phyloP scores from a whole-genome alignment of 352 stramenopile genomes.

The Pythium plurisporium region DNA sequence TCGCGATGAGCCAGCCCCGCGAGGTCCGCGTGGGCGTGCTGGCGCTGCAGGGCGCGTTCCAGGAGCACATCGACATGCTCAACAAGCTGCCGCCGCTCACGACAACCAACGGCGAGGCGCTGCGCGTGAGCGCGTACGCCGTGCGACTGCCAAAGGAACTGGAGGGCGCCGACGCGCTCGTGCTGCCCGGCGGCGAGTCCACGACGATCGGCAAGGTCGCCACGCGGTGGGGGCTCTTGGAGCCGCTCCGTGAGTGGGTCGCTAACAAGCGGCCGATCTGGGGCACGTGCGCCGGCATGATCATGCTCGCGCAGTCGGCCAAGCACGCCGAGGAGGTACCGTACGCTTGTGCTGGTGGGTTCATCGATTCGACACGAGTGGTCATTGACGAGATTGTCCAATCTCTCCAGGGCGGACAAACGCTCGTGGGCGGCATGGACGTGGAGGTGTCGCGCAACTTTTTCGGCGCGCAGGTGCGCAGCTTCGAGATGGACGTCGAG shows the following conservation, averaged over 20 bases:
- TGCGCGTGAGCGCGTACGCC: slow-evolving; percentile 55
- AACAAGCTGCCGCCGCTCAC: slow-evolving; percentile 32
- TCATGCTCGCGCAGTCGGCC: slow-evolving; percentile 88
- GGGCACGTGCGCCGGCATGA: slow-evolving; percentile 97
- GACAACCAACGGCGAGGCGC: slow-evolving; percentile 11
- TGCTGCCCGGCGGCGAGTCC: slow-evolving; percentile 94
- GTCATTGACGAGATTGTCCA: too few species aligned
- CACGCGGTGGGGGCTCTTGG: slow-evolving; percentile 69
- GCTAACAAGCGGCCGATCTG: slow-evolving; percentile 80
- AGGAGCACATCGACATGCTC: slow-evolving; percentile 89
- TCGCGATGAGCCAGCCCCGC: slow-evolving; percentile 5
- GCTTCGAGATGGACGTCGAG: slow-evolving; percentile 62
- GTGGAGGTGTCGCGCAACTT: slow-evolving; percentile 97
- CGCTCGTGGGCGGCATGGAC: slow-evolving; percentile 93
- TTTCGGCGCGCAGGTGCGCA: slow-evolving; percentile 93
- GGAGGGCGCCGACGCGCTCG: slow-evolving; percentile 83
- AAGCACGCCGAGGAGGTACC: slow-evolving; percentile 83
- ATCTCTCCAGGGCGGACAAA: slow-evolving; percentile 76
- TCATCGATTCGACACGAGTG: background rate
- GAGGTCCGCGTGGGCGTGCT: slow-evolving; percentile 73
- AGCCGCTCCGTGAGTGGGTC: slow-evolving; percentile 80
- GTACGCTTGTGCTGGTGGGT: too few species aligned
- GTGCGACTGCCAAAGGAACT: slow-evolving; percentile 83
- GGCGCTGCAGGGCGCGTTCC: slow-evolving; percentile 89
- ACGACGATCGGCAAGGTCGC: slow-evolving; percentile 94